phyloP scores from a whole-genome alignment of 2,329 filamentous ascomycete species.

The Talaromyces sp. region DNA sequence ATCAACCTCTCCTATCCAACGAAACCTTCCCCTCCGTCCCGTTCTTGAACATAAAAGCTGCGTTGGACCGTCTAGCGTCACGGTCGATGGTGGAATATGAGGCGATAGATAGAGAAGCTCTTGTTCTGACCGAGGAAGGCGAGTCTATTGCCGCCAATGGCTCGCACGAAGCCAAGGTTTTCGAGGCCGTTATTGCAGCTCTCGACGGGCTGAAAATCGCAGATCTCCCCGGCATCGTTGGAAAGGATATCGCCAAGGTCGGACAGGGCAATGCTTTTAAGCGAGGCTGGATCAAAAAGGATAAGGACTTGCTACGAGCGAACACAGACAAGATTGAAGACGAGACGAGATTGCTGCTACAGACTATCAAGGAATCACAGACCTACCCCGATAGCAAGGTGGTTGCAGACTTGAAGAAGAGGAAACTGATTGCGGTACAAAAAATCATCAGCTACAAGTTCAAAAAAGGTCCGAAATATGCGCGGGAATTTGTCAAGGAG shows the following conservation, averaged over 20 bases:
- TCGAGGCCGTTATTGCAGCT: constrained; percentile 66
- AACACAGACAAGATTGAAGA: constrained; percentile 72
- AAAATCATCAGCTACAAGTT: constrained; percentile 85
- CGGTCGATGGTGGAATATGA: constrained; percentile 85
- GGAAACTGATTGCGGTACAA: constrained; percentile 78
- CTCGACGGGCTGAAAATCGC: constrained; percentile 77
- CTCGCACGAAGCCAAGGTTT: constrained; percentile 79
- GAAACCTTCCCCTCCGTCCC: constrained; percentile 65
- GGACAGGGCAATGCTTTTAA: constrained; percentile 95
- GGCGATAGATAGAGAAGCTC: constrained; percentile 73
- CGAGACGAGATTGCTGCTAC: constrained; percentile 69
- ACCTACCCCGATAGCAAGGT: constrained; percentile 70
- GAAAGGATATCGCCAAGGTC: constrained; percentile 53
- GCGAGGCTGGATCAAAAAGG: constrained; percentile 64
- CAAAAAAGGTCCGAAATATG: constrained; percentile 81
- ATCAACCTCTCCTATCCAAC: constrained; percentile 61
- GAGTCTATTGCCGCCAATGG: constrained; percentile 69
- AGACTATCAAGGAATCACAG: constrained; percentile 65
- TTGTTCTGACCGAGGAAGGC: constrained; percentile 70
- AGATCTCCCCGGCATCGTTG: constrained; percentile 56
- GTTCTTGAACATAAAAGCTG: constrained; percentile 73
- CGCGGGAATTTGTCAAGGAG: constrained; percentile 82
- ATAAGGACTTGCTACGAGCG: constrained; percentile 54
- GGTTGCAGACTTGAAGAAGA: constrained; percentile 79
- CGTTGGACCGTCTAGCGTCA: constrained; percentile 78